phyloP scores from a whole-genome alignment of 805 yeast species.

The Kregervanrija fluxuum region DNA sequence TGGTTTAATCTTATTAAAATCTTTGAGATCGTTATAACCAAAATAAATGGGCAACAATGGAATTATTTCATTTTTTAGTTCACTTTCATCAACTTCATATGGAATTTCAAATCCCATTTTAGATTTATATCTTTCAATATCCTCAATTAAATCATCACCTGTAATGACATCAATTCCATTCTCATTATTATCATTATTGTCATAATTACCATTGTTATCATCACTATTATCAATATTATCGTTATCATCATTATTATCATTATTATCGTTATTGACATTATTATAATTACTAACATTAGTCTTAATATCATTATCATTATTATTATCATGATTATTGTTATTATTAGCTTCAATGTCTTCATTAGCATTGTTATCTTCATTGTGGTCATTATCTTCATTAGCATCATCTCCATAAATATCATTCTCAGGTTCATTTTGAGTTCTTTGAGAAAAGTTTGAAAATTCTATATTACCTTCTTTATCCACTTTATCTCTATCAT shows the following conservation, averaged over 20 bases:
- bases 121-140: not conserved
- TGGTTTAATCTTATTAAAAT: no score
- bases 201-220: not conserved
- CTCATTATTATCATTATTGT: not conserved
- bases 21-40: constrained; percentile 5
- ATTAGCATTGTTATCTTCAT: not conserved
- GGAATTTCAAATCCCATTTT: not conserved
- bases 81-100: constrained; percentile 1
- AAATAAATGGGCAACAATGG: constrained; percentile 14
- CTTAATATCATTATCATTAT: not conserved
- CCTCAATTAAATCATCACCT: not conserved
- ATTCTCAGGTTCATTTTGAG: not conserved
- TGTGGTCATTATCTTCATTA: not conserved
- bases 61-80: not conserved
- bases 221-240: not conserved
- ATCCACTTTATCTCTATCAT: not conserved
- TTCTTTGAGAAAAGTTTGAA: no score
- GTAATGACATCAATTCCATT: constrained; percentile 1
- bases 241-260: no score
- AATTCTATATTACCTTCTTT: not conserved
- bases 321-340: no score
- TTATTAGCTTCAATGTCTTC: no score
- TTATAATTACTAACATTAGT: not conserved
- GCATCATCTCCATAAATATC: not conserved
- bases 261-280: no score